Base-by-base conservation (phyloP, 306 rosid genomes). In the Benincasa hispida region DNA sequence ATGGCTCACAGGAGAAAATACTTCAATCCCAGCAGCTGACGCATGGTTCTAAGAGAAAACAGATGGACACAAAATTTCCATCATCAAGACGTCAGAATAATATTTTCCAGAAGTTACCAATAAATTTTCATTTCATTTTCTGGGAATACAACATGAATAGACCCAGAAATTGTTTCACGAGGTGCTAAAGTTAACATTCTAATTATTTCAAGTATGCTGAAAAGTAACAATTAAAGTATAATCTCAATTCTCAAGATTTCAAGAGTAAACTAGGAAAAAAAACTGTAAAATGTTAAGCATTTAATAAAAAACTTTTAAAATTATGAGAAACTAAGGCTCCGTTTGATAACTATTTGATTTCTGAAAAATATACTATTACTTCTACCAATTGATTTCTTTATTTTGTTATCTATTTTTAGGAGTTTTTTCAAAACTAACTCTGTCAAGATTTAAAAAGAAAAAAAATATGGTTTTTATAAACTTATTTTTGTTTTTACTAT, bases 1-100 rank as follows among this genome's bases (percentile, higher is more conserved):
- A 78, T 93, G 96, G 82, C 97, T 91, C 62, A 90, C 91, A 59
- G 98, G 97, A 83, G 91, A 87, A 83, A 78, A 90, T 62, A 91
- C 83, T 89, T 93, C 96, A 83, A 91, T 83, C 41, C 97, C 98
- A 69, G 88, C 79, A 6, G 48, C 39, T 65, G 83, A 76, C 13
- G 98, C 94, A 83, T 75, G 87, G 72, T 79, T 81, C 92, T 97
- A 87, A 27, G 9, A 41, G 55, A 59, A 17, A 58, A 25, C 47
- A 19, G 17, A 2, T 13, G 50, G 9, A 21, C 19, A 42, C 5
- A 69, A 69, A 42, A 69, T 22, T 41, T 22, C 19, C 72, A 24
- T 11, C 74, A 22, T 47, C 50, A 58, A 58, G 34, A 25, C 32
- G 17, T 25, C 21, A 35, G 72, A n/a, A 37, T 65, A 10, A 19